A percentile compares a stretch with the other conserved stretches of the same genome.
These are phyloP conservation scores for Aulographum hederae DNA, from an alignment of 2,329 filamentous ascomycete genomes.

Conservation along the genomic window DNA sequence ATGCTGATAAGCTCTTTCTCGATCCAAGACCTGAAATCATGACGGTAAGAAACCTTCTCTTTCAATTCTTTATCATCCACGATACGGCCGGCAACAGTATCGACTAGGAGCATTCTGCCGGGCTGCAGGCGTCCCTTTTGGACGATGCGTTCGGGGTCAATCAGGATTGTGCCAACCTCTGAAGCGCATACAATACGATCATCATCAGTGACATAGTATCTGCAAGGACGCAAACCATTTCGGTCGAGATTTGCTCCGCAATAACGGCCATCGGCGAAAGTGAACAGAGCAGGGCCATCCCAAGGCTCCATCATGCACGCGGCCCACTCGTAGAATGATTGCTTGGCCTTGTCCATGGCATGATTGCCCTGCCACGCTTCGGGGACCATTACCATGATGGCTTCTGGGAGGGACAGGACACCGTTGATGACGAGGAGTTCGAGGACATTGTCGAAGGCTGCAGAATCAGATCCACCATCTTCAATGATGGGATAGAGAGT, in stretches of 20 bases:
- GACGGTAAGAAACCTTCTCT: constrained; percentile 64
- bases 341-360: constrained; percentile 83
- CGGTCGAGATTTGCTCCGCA: constrained; percentile 93
- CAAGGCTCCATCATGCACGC: constrained; percentile 98
- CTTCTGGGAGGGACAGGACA: constrained; percentile 84
- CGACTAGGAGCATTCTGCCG: constrained; percentile 88
- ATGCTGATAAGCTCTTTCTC: constrained; percentile 71
- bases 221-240: constrained; percentile 86
- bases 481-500: constrained; percentile 85
- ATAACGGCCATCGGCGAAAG: constrained; percentile 89
- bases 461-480: constrained; percentile 90
- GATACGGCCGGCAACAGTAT: constrained; percentile 77
- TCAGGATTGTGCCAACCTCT: constrained; percentile 81
- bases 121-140: constrained; percentile 90
- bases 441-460: constrained; percentile 91
- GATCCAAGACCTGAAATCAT: constrained; percentile 79
- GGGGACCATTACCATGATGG: constrained; percentile 96
- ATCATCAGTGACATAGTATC: constrained; percentile 93
- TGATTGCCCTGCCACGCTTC: constrained; percentile 95
- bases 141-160: constrained; percentile 77
- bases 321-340: constrained; percentile 96
- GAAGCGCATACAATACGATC: constrained; percentile 95
- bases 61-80: constrained; percentile 91
- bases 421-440: constrained; percentile 91
- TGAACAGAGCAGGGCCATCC: constrained; percentile 94